These are phyloP conservation scores for Lycium barbarum DNA, from an alignment of 257 asterid species.

Conservation along the genomic window DNA sequence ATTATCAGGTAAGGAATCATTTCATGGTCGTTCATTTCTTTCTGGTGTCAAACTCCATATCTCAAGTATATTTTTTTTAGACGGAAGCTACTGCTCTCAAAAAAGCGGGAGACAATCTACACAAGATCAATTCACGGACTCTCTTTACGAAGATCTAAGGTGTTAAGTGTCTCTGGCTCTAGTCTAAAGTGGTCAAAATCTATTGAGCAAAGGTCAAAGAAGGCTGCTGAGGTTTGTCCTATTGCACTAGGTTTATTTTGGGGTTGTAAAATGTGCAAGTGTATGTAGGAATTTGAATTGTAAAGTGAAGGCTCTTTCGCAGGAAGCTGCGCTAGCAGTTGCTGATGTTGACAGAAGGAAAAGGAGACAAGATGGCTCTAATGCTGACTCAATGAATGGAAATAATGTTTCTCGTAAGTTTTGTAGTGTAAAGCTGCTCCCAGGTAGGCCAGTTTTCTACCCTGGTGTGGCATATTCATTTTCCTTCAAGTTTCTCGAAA, in stretches of 20 bases:
- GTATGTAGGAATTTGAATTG: constrained; percentile 5
- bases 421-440: constrained; percentile 69
- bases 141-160: constrained; percentile 81
- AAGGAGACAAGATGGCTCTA: constrained; percentile 58
- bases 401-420: constrained; percentile 85
- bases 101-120: constrained; percentile 83
- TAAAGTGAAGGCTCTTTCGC: constrained; percentile 23
- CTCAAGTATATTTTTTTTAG: constrained; percentile 49
- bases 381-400: constrained; percentile 57
- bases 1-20: constrained; percentile 55
- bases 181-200: constrained; percentile 99
- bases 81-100: constrained; percentile 66
- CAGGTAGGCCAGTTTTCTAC: constrained; percentile 77
- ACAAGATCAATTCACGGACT: constrained; percentile 82
- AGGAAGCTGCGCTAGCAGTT: constrained; percentile 88
- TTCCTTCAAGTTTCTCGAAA: constrained; percentile 28
- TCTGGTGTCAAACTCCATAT: constrained; percentile 9
- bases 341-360: constrained; percentile 71
- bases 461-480: constrained; percentile 72
- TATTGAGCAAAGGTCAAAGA: constrained; percentile 77
- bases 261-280: constrained; percentile 19
- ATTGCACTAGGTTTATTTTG: constrained; percentile 30
- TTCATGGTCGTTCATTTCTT: constrained; percentile 33
- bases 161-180: constrained; percentile 73
- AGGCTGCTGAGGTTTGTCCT: constrained; percentile 75